phyloP scores from a whole-genome alignment of 192 early-diverging fungal genomes.

The Chytriomyces hyalinus region DNA sequence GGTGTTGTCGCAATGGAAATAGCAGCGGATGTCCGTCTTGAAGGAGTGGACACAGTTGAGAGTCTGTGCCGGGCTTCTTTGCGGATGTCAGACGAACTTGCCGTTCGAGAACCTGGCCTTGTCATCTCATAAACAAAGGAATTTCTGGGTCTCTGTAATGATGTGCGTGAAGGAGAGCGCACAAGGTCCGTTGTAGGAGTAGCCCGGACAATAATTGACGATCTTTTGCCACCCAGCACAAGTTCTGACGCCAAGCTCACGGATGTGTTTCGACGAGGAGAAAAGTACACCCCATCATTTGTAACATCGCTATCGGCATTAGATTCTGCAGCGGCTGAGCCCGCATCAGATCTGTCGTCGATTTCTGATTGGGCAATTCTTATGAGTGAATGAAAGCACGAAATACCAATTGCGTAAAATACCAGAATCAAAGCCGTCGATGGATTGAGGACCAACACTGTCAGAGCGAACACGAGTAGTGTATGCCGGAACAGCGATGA shows the following conservation, averaged over 20 bases:
- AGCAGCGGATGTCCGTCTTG: background rate
- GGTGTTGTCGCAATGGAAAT: background rate
- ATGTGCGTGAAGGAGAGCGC: background rate
- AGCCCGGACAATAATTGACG: background rate
- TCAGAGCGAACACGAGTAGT: too few relatives aligned
- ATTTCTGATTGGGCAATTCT: too few relatives aligned
- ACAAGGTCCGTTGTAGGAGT: constrained; percentile 1
- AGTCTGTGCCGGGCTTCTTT: background rate
- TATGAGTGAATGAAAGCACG: too few relatives aligned
- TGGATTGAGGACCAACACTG: too few relatives aligned
- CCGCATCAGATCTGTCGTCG: too few relatives aligned
- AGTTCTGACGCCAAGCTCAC: background rate
- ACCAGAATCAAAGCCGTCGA: too few relatives aligned
- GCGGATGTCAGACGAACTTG: background rate
- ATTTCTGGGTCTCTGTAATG: background rate
- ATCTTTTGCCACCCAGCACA: background rate
- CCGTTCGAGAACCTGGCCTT: background rate
- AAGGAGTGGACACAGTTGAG: background rate
- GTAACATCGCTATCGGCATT: too few relatives aligned
- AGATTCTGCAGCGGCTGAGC: too few relatives aligned
- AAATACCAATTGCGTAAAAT: too few relatives aligned
- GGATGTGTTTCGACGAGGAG: background rate
- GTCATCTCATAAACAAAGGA: background rate
- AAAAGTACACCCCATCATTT: too few relatives aligned
- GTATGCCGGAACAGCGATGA: too few relatives aligned